Base-by-base conservation (phyloP, 352 stramenopile species). In the Pilasporangium apinafurcum region DNA sequence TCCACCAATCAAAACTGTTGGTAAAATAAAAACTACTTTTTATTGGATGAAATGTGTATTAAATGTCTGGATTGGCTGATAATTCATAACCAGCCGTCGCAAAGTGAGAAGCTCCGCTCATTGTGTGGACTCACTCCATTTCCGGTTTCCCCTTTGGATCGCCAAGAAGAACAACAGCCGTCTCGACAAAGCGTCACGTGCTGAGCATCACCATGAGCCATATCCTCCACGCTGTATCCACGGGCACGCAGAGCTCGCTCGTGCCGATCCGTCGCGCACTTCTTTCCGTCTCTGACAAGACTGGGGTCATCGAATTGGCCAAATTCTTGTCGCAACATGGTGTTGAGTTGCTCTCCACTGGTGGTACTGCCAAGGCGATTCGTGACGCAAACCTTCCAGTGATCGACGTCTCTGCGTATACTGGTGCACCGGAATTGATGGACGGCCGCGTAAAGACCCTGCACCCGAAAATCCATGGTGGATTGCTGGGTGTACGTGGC, bases 361-460 rank as follows among this genome's bases (percentile, higher is more conserved):
- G 97, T 37, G 97, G 97, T 55, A 99, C 96, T 8, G 96, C 96
- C 46, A 98, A 98, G 64, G 87, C 84, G 22, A 71, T 99, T 38
- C 83, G 95, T 27, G 95, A 98, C 20, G 94, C 95, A 29, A 86
- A 96, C 32, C 60, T 99, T 27, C 71, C 75, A 2, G 95, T 98
- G n/a, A 90, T 90, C 18, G 96, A 99, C 67, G 96, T 99, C n/a
- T 95, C 80, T 17, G 82, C 97, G 7, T 98, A 99, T 74, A 99
- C 97, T 13, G 89, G 88, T 39, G 96, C 86, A 25, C 95, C 95
- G 5, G 97, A 99, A 70, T 99, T 98, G 66, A 92, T 99, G 63
- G 96, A 99, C 65, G 97, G 97, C 44, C 90, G 97, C 49, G 97
- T 99, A 40, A 99, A 99, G 85, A 99, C 97, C 18, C 74, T 99